Base-by-base conservation (phyloP, 176 grass and related monocot genomes). In the Secale cereale region DNA sequence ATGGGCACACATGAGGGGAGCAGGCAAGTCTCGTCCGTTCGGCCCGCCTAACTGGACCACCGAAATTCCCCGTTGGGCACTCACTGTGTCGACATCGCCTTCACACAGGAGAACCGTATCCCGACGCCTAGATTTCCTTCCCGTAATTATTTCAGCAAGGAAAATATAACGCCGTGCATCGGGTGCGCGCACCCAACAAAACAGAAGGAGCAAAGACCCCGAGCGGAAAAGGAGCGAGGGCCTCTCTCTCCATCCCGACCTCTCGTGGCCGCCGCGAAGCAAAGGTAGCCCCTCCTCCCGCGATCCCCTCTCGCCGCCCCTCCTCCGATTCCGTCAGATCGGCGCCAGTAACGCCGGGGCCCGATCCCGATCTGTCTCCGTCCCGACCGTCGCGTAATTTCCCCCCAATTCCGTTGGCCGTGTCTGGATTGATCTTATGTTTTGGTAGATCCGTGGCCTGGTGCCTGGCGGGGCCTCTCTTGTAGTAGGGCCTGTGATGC, bases 171-270 rank as follows among this genome's bases (percentile, higher is more conserved):
- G 17, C 48, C 29, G 8, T 2, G 9, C 23, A 74, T 22, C 3
- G 4, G 30, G 33, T 57, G 19, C 54, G 16, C 16, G 6, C 50
- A 12, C 50, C 71, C 67, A 72, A 61, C 46, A 70, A 45, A 28
- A 32, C 26, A 45, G 29, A 48, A 11, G 60, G 4, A 63, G 60
- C 54, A 57, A 57, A 27, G 15, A 66, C 64, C 26, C 54, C 56
- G 19, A 13, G 37, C 70, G 54, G 56, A 82, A 83, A 33, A 75
- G 36, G 35, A 41, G 68, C 78, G 29, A 31, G 79, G 45, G 30
- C 79, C 54, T 57, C 54, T 70, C 46, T 70, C 64, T 71, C 71
- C 72, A 48, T 35, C 41, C 81, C 29, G 59, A 76, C 59, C 72
- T 65, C 29, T 65, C 68, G 52, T 73, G 52, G 26, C 52, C 72